These are phyloP conservation scores for Colletotrichum sp. DNA, from an alignment of 2,329 filamentous ascomycete species.

Conservation along the genomic window DNA sequence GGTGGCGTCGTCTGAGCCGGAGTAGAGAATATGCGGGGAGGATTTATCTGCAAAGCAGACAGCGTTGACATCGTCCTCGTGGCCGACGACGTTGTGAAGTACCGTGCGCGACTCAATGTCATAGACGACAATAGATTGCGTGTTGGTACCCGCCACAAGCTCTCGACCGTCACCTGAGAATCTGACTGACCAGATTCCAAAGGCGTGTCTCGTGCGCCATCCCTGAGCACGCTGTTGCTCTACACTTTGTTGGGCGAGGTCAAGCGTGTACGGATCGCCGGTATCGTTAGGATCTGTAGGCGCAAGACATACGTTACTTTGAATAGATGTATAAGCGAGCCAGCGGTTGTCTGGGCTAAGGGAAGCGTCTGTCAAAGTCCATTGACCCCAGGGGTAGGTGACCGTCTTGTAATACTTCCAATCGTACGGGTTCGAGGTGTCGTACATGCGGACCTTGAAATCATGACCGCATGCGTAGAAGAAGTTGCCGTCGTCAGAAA, in stretches of 20 bases:
- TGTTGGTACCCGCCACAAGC: slow-evolving; percentile 86
- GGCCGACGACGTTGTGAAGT: slow-evolving; percentile 77
- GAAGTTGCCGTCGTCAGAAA: slow-evolving; percentile 96
- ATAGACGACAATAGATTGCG: slow-evolving; percentile 83
- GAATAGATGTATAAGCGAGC: slow-evolving; percentile 90
- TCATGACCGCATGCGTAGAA: slow-evolving; percentile 94
- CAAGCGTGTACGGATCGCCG: slow-evolving; percentile 80
- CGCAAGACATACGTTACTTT: slow-evolving; percentile 82
- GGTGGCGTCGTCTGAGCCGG: slow-evolving; percentile 91
- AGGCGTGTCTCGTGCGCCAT: slow-evolving; percentile 39
- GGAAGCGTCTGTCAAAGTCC: slow-evolving; percentile 95
- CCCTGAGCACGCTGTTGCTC: background rate
- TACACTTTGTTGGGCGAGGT: slow-evolving; percentile 62
- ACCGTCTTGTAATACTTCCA: slow-evolving; percentile 97
- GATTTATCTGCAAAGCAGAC: slow-evolving; percentile 92
- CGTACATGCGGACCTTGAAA: slow-evolving; percentile 95
- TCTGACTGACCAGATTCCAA: slow-evolving; percentile 85
- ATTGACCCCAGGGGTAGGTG: slow-evolving; percentile 83
- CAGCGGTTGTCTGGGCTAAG: slow-evolving; percentile 91
- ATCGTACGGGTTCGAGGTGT: slow-evolving; percentile 92
- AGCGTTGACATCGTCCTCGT: slow-evolving; percentile 90
- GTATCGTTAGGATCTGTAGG: slow-evolving; percentile 84
- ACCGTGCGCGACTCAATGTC: slow-evolving; percentile 84
- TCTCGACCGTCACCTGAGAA: slow-evolving; percentile 93
- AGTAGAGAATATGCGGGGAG: slow-evolving; percentile 94